Evolutionary conservation across 2,329 filamentous ascomycete species (phyloP), one percentile per base, ranked within the genome.

Genomic region (Phyllosticta citrichinensis): DNA sequence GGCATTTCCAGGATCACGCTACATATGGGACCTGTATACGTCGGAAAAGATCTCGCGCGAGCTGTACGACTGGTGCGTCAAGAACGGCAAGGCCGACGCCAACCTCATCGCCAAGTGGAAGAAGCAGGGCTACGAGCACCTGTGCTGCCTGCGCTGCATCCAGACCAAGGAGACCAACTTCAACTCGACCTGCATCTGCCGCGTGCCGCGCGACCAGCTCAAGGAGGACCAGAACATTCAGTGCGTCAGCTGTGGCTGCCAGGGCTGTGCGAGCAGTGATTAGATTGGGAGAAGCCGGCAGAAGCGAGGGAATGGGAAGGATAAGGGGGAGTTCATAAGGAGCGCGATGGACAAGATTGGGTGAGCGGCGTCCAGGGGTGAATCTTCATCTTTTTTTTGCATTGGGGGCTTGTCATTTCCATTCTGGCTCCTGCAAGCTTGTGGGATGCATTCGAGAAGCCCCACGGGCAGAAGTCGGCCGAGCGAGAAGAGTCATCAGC

Each of bases 121-220:
- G 84, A 99, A 99, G 79, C 89, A 95, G 70, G 94, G 94, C 17
- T 99, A 99, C 70, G 94, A 99, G 76, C 97, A 97, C 86, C 78
- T 99, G 52, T 99, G 94, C 76, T 99, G 94, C 74, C 80, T 97
- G 60, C 85, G 92, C 64, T 99, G 94, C 75, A 93, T 99, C 61
- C 94, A 99, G 76, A 97, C 94, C n/a, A 97, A 97, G 76, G 94
- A 99, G 80, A 99, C 94, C 30, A 99, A 99, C 75, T 99, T 97
- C 79, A 94, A 93, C 75, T 89, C 90, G 65, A 99, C 93, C 0
- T 99, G 94, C 73, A 94, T 99, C 70, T 99, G 94, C 74, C 89
- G 94, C 57, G 93, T 99, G 57, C 94, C 94, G 1, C 87, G 88
- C 71, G 87, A 90, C 33, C 85, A 95, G 73, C 77, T 99, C 71